These are phyloP conservation scores for Limonium bicolor DNA, from an alignment of 148 eudicot species.

Conservation along the genomic window DNA sequence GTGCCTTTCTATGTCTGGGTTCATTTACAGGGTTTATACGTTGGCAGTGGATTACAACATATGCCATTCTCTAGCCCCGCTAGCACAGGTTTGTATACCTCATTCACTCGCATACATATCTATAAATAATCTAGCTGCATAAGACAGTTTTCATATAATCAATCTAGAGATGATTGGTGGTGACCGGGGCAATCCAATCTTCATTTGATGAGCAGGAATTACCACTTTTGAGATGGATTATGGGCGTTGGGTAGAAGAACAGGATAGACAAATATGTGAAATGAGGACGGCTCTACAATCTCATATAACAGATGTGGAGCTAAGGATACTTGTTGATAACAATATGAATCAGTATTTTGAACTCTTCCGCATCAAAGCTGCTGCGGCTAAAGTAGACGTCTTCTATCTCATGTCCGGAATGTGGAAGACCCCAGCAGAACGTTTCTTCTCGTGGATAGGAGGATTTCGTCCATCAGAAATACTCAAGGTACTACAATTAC, in stretches of 20 bases:
- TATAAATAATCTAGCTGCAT: no score
- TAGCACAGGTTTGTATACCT: conserved; percentile 57
- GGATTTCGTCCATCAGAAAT: conserved; percentile 96
- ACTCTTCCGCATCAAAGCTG: conserved; percentile 64
- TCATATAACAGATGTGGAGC: conserved; percentile 36
- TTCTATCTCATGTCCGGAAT: conserved; percentile 80
- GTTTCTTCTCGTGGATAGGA: conserved; percentile 91
- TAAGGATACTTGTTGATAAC: conserved; percentile 41
- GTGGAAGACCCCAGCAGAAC: conserved; percentile 82
- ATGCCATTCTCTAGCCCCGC: conserved; percentile 31
- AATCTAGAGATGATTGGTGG: no score
- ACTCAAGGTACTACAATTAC: conserved; percentile 37
- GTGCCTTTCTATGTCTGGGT: no score
- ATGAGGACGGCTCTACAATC: conserved; percentile 53
- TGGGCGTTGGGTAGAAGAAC: conserved; percentile 80
- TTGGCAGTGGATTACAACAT: conserved; percentile 45
- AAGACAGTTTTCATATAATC: no score
- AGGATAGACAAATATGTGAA: conserved; percentile 42
- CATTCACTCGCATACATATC: no score
- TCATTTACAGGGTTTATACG: conserved; percentile 34
- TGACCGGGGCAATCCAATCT: no score
- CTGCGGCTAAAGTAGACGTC: conserved; percentile 67
- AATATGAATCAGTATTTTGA: conserved; percentile 66
- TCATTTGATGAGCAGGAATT: conserved; percentile 30
- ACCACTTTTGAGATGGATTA: conserved; percentile 72